These are phyloP conservation scores for Cyclotella choctawhatcheeana DNA, from an alignment of 108 stramenopile genomes.

Conservation along the genomic window DNA sequence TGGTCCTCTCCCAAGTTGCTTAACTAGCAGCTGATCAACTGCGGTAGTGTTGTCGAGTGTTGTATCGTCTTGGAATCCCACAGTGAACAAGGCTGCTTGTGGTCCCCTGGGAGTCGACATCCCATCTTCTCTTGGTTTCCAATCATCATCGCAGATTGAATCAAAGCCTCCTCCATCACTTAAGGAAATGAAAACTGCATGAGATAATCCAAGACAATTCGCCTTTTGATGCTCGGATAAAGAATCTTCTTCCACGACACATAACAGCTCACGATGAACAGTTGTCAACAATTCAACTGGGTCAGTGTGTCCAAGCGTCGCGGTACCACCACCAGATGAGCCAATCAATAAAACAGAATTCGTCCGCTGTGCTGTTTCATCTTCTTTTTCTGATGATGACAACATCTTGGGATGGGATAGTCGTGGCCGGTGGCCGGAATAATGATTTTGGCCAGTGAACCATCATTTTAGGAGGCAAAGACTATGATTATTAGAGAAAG, in stretches of 20 bases:
- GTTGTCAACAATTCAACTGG: no score
- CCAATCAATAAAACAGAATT: no score
- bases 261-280: not conserved
- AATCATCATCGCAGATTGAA: conserved; percentile 33
- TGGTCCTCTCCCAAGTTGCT: conserved; percentile 23
- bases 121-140: conserved; percentile 7
- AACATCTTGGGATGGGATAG: no score
- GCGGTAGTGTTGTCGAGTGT: no score
- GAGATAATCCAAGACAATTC: conserved; percentile 16
- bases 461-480: no score
- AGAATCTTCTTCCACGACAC: conserved; percentile 5
- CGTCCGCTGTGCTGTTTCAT: no score
- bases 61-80: not conserved
- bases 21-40: not conserved
- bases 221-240: not conserved
- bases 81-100: not conserved
- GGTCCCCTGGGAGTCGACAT: conserved; percentile 7
- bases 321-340: no score
- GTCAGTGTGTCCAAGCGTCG: no score
- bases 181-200: conserved; percentile 57
- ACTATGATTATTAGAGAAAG: no score
- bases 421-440: no score
- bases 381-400: no score
- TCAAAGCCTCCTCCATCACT: conserved; percentile 56
- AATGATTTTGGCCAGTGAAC: no score